Base-by-base conservation (phyloP, 257 asterid genomes). In the Gentiana straminea region DNA sequence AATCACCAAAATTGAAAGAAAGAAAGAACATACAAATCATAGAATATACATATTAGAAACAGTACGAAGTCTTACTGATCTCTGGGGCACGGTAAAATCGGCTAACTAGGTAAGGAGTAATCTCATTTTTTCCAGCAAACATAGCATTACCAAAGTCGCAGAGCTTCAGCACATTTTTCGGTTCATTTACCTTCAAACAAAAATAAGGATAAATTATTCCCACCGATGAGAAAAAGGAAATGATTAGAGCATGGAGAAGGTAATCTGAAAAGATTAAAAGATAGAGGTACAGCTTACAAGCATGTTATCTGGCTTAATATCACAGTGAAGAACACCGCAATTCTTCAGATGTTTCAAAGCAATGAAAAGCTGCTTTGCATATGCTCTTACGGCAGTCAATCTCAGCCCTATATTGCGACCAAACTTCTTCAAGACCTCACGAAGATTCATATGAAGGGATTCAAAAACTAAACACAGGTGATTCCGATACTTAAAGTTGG, bases 381-480 rank as follows among this genome's bases (percentile, higher is more conserved):
- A 92, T 54, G 97, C 80, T 81, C 95, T 81, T 75, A 92, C 97
- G 73, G 97, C 99, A 69, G 95, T 84, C 68, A 92, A 89, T 76
- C 78, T 83, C 80, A 92, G 89, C 67, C 97, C 99, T 72, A 92
- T 86, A 79, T 92, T 85, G 79, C 99, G 99, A 59, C 99, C 97
- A 80, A 88, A 88, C 77, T 88, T 92, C 91, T 86, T 92, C 63
- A 86, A 76, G 71, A 92, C 91, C 81, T 92, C 99, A n/a, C 99
- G 90, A 78, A 92, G 83, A 84, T 92, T 92, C 99, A 92, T 88
- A 86, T 88, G 94, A 80, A 92, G 99, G 68, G 99, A 92, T 79
- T 92, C 99, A 88, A 92, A 92, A 79, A 92, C 97, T 80, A 92
- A 83, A 72, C 99, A 88, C 45, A 92, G 90, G 84, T 92, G 99